These are phyloP conservation scores for Dactylorhiza incarnata DNA, from an alignment of 106 monocot genomes.

Conservation along the genomic window DNA sequence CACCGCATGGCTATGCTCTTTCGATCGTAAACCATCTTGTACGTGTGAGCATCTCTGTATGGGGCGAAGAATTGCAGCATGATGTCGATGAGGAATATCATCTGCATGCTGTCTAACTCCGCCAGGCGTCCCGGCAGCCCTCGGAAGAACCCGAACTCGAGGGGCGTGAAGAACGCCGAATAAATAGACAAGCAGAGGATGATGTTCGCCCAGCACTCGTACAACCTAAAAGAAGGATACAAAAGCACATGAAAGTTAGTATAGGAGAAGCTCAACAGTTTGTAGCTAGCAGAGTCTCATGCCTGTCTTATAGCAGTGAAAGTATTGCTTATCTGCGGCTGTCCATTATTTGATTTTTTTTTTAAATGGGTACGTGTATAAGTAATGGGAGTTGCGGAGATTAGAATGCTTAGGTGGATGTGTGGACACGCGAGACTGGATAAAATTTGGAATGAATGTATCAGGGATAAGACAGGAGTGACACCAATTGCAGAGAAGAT, in stretches of 20 bases:
- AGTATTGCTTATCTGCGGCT: too few relatives aligned
- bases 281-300: too few relatives aligned
- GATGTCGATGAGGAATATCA: conserved; percentile 42
- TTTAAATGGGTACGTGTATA: too few relatives aligned
- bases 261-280: neutral
- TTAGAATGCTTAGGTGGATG: too few relatives aligned
- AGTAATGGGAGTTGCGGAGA: too few relatives aligned
- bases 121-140: conserved; percentile 35
- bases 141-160: conserved; percentile 75
- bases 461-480: too few relatives aligned
- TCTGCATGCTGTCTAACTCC: conserved; percentile 31
- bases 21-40: conserved; percentile 43
- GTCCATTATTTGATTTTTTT: too few relatives aligned
- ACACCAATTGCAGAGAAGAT: too few relatives aligned
- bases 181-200: conserved; percentile 61
- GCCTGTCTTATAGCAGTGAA: too few relatives aligned
- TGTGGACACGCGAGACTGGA: too few relatives aligned
- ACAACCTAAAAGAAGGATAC: conserved; percentile 15
- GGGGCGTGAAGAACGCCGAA: conserved; percentile 58
- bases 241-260: neutral
- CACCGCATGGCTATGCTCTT: conserved; percentile 35
- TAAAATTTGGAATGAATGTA: too few relatives aligned
- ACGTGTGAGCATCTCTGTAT: conserved; percentile 39
- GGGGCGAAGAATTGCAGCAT: conserved; percentile 42
- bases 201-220: conserved; percentile 34